phyloP scores from a whole-genome alignment of 1,284 basidiomycete genomes.

The Salmacisia buchloeana region DNA sequence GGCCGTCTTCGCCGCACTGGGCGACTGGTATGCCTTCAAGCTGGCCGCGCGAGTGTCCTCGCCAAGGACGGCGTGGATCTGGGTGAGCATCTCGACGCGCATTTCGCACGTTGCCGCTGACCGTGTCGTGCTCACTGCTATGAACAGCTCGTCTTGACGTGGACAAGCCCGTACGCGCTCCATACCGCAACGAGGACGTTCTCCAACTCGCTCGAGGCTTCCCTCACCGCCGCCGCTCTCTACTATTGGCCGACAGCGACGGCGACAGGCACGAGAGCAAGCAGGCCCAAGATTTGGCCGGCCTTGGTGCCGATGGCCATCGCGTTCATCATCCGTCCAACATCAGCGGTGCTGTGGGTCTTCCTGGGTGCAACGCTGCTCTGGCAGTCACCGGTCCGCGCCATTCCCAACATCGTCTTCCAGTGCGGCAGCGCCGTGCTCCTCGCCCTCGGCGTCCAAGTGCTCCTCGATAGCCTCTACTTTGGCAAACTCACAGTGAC shows the following conservation, averaged over 20 bases:
- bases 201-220: slow-evolving; percentile 88
- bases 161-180: slow-evolving; percentile 79
- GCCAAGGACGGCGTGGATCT: slow-evolving; percentile 59
- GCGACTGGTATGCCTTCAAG: slow-evolving; percentile 69
- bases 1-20: slow-evolving; percentile 70
- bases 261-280: not conserved
- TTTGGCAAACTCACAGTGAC: slow-evolving; percentile 68
- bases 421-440: slow-evolving; percentile 28
- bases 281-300: not conserved
- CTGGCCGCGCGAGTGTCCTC: slow-evolving; percentile 64
- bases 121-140: not conserved
- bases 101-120: not conserved
- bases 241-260: slow-evolving; percentile 61
- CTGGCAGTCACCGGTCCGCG: not conserved
- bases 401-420: not conserved
- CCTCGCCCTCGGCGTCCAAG: slow-evolving; percentile 52
- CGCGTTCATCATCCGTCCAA: slow-evolving; percentile 75
- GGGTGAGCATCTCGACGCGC: slow-evolving; percentile 57
- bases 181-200: slow-evolving; percentile 79
- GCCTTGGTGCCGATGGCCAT: slow-evolving; percentile 57
- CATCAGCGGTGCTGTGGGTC: slow-evolving; percentile 77
- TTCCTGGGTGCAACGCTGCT: slow-evolving; percentile 50
- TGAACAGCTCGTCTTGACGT: slow-evolving; percentile 68
- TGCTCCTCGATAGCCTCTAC: slow-evolving; percentile 65
- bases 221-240: slow-evolving; percentile 73